These are phyloP conservation scores for Flaveria floridana DNA, from an alignment of 140 eudicot genomes.

Conservation along the genomic window DNA sequence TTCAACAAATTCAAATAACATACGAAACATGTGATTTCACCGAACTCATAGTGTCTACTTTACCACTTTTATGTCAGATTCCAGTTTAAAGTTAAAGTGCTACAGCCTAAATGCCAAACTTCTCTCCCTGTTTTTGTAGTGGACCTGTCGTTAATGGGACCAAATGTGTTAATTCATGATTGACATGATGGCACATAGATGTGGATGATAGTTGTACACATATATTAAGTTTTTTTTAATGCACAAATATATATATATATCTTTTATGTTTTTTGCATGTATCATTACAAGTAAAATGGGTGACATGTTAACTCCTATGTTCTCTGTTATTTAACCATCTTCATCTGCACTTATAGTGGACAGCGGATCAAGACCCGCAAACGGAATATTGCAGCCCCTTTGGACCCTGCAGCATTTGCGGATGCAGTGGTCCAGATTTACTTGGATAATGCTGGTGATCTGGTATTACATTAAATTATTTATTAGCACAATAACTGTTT, in stretches of 20 bases:
- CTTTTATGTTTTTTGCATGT: neutral
- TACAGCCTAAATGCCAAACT: neutral
- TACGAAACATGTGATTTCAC: neutral
- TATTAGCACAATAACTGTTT: neutral
- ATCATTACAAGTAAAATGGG: neutral
- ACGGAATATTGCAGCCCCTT: constrained; percentile 99
- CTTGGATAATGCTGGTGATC: constrained; percentile 99
- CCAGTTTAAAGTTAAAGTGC: neutral
- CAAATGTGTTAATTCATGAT: neutral
- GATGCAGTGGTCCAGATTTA: constrained; percentile 99
- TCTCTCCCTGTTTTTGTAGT: neutral
- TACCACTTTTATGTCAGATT: neutral
- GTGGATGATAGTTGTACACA: neutral
- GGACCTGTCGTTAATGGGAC: constrained; percentile 13
- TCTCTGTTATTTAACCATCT: constrained; percentile 10
- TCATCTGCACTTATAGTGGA: constrained; percentile 58
- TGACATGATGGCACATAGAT: neutral
- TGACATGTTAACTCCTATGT: neutral
- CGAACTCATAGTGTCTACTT: neutral
- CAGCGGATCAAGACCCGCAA: constrained; percentile 99
- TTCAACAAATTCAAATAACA: neutral
- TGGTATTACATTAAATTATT: constrained; percentile 48
- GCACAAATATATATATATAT: neutral
- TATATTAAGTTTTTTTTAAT: neutral
- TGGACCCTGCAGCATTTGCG: constrained; percentile 99